Evolutionary conservation across 2,329 filamentous ascomycete genomes (phyloP), one percentile per base, ranked within the genome.

Genomic region (Scedosporium apiospermum): DNA sequence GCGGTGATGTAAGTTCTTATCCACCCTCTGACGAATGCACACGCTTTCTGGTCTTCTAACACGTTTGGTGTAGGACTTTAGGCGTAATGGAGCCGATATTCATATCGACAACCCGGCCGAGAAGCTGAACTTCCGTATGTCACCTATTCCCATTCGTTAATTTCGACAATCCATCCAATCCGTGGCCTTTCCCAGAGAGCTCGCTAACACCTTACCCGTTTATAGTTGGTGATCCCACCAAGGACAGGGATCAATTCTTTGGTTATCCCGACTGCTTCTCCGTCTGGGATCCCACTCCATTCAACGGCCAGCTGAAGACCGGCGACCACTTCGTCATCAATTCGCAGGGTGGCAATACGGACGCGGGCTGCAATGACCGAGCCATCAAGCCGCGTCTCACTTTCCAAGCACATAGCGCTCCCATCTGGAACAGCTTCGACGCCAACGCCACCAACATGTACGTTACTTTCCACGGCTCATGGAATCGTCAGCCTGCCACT

Each of bases 81-180:
- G 73, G 27, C 76, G 72, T 34, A 73, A 79, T 63, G 79, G 79
- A 55, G 67, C 77, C 27, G 81, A 84, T 61, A 80, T 87, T 62
- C 81, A 85, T 67, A 74, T 79, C 57, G 77, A 87, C 69, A 88
- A 88, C 68, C 85, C 86, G 1, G 84, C 81, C 3, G 86, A 88
- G 68, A 83, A 88, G 71, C 71, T 88, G 67, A 88, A 88, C 71
- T 87, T 83, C 71, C 78, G 84, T 72, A 67, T 64, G 70, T 65
- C 7, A 26, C 76, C 88, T 51, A 67, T 65, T 61, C 65, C 68
- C 60, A 67, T 64, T 6, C 27, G 46, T 23, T 64, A 64, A 63
- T 55, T 34, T 10, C 9, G 3, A 12, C 1, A 12, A 38, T 12
- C 34, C 4, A 38, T 12, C 12, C 34, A 38, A 38, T 38, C 34